Percentiles rank a stretch among this genome's conserved stretches.
Conservation (phyloP, 1,284 basidiomycete species). For the Ceratorhiza oryzae-sativae region DNA sequence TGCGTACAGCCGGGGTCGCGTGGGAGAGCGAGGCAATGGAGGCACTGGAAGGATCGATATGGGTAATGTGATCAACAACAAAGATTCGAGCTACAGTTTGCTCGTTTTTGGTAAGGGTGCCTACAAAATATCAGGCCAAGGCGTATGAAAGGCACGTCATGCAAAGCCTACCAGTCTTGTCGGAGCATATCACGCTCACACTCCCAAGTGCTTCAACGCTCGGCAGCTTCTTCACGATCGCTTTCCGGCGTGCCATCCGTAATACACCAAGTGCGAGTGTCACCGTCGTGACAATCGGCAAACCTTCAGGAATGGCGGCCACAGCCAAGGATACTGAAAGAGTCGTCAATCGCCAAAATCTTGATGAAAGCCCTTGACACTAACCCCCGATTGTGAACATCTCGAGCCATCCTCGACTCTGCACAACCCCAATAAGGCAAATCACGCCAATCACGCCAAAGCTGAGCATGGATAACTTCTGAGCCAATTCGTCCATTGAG, state of each 20-base stretch:
- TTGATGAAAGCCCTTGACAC: slow-evolving; percentile 48
- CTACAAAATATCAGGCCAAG: slow-evolving; percentile 51
- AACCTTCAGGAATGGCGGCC: slow-evolving; percentile 95
- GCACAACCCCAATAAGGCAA: slow-evolving; percentile 87
- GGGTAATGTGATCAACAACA: slow-evolving; percentile 80
- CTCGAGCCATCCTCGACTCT: slow-evolving; percentile 90
- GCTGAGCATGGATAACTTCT: slow-evolving; percentile 87
- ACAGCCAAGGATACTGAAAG: slow-evolving; percentile 89
- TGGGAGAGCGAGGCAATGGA: slow-evolving; percentile 45
- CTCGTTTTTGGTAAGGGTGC: slow-evolving; percentile 95
- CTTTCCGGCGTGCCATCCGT: slow-evolving; percentile 92
- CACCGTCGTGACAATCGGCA: slow-evolving; percentile 97
- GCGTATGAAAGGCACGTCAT: background rate
- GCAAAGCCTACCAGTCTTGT: slow-evolving; percentile 82
- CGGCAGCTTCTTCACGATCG: slow-evolving; percentile 96
- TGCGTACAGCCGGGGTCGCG: slow-evolving; percentile 64
- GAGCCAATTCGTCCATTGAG: slow-evolving; percentile 96
- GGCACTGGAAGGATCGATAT: slow-evolving; percentile 60
- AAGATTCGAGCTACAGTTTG: slow-evolving; percentile 93
- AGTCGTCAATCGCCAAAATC: background rate
- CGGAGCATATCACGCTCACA: slow-evolving; percentile 95
- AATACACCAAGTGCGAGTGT: slow-evolving; percentile 94
- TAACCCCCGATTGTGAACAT: slow-evolving; percentile 98
- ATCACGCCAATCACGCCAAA: slow-evolving; percentile 95
- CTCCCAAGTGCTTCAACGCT: slow-evolving; percentile 94